Evolutionary conservation across 2,329 filamentous ascomycete genomes (phyloP).

Genomic region (Lecanicillium sp.): DNA sequence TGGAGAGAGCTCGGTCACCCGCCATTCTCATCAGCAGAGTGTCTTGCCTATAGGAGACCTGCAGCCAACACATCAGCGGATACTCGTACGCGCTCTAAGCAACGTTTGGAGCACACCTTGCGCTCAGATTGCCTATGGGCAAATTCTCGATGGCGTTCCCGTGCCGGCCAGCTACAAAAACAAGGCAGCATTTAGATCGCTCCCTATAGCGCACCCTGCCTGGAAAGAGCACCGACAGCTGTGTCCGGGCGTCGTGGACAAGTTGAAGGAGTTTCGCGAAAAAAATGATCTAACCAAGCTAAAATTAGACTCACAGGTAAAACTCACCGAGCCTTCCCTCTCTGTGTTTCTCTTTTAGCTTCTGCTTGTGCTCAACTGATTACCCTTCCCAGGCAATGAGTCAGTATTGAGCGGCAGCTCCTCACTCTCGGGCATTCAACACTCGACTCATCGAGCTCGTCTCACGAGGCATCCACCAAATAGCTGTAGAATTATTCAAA

Average conservation of each 20-base stretch:
- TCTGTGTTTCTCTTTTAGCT: too few species aligned
- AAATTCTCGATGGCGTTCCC: constrained; percentile 17
- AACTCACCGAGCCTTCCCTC: too few species aligned
- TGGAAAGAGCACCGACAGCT: constrained; percentile 13
- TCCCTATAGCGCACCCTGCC: constrained; percentile 10
- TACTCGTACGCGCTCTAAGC: too few species aligned
- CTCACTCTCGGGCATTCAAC: constrained; percentile 17
- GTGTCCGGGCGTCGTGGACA: constrained; percentile 13
- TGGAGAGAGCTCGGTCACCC: too few species aligned
- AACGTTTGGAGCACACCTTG: constrained; percentile 10
- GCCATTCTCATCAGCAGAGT: too few species aligned
- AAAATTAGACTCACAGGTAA: constrained; percentile 10
- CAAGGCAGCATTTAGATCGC: background rate
- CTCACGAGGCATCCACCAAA: constrained; percentile 19
- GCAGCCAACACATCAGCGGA: too few species aligned
- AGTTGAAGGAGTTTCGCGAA: constrained; percentile 9
- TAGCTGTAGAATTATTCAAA: constrained; percentile 17
- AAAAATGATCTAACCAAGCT: constrained; percentile 7
- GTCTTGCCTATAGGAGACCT: too few species aligned
- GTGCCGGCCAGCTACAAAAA: constrained; percentile 3
- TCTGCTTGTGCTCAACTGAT: background rate
- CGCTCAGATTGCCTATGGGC: constrained; percentile 13
- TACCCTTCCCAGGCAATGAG: constrained; percentile 13
- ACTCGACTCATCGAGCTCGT: constrained; percentile 22
- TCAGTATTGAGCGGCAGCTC: constrained; percentile 15